Evolutionary conservation across 352 stramenopile species (phyloP), one percentile per base, ranked within the genome.

Genomic region (Pythium brachiatum): DNA sequence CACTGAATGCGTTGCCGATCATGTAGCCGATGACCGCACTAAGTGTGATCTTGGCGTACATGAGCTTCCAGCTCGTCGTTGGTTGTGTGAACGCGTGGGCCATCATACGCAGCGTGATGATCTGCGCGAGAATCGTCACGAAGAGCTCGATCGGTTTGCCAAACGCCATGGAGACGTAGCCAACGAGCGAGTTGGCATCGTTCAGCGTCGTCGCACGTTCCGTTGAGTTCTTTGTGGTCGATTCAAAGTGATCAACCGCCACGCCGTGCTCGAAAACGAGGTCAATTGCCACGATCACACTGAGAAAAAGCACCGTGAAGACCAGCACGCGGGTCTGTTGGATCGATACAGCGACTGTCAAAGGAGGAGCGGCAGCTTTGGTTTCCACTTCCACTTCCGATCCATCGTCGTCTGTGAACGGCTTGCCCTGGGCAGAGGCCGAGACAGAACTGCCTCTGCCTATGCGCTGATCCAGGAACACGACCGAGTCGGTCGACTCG

Each of bases 81-180:
- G 6, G 7, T 2, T 21, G 52, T 7, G 34, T 34, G 26, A 57
- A 20, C 18, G 31, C 6, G 26, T 34, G 52, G 6, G 52, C 52
- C 13, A 57, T 34, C 18, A 57, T 21, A 15, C 52, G 52, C 29
- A 57, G 52, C n/a, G 34, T 36, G 52, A 47, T 21, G 31, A 57
- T 34, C 23, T 57, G 52, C n/a, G 39, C 20, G 31, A 57, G 26
- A 18, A 57, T 18, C 29, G 15, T 36, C 7, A 57, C 13, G 52
- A 57, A 47, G 15, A 57, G 18, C 52, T 57, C 52, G 31, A 57
- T 57, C 12, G 52, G 52, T 18, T 36, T 34, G 26, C 34, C 20
- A 3, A 57, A 20, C 29, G 52, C 52, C 29, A 31, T 43, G 18
- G 31, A 25, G 18, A 47, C 21, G 29, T 34, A 44, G 6, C 52